A percentile compares a stretch with the other conserved stretches of the same genome.
phyloP scores from a whole-genome alignment of 2,329 filamentous ascomycete genomes.

The Orbilia brochopaga region DNA sequence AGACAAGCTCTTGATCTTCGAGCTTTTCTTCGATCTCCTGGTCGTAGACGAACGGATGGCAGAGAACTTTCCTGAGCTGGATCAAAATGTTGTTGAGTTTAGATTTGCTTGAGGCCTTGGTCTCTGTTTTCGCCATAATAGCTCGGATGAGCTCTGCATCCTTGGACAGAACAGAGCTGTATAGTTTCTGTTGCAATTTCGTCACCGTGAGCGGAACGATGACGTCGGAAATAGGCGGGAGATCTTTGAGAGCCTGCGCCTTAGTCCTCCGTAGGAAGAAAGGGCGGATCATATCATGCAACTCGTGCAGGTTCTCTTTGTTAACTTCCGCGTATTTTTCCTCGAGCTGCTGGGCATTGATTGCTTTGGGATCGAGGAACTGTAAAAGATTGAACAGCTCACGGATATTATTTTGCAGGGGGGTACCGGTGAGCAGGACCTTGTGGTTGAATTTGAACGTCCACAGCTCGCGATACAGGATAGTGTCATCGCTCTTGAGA shows the following conservation, averaged over 20 bases:
- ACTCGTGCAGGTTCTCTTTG: constrained; percentile 76
- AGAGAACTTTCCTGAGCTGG: constrained; percentile 91
- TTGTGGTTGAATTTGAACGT: constrained; percentile 80
- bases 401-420: constrained; percentile 91
- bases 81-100: constrained; percentile 93
- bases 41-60: constrained; percentile 95
- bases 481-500: constrained; percentile 87
- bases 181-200: constrained; percentile 87
- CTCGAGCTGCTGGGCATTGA: constrained; percentile 75
- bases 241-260: constrained; percentile 83
- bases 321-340: constrained; percentile 77
- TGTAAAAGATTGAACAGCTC: constrained; percentile 97
- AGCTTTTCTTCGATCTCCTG: constrained; percentile 83
- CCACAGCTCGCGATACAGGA: constrained; percentile 76
- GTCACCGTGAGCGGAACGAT: constrained; percentile 97
- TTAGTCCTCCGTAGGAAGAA: constrained; percentile 81
- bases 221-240: constrained; percentile 92
- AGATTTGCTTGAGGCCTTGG: constrained; percentile 69
- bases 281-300: constrained; percentile 69
- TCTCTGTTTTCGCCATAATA: constrained; percentile 70
- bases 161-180: constrained; percentile 89
- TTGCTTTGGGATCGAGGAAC: constrained; percentile 76
- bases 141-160: constrained; percentile 86
- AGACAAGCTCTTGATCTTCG: constrained; percentile 64
- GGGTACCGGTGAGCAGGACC: constrained; percentile 82